Evolutionary conservation across 1,139 yeast genomes (phyloP), one percentile per base, ranked within the genome.

Genomic region (Protomyces arabidopsidicola): DNA sequence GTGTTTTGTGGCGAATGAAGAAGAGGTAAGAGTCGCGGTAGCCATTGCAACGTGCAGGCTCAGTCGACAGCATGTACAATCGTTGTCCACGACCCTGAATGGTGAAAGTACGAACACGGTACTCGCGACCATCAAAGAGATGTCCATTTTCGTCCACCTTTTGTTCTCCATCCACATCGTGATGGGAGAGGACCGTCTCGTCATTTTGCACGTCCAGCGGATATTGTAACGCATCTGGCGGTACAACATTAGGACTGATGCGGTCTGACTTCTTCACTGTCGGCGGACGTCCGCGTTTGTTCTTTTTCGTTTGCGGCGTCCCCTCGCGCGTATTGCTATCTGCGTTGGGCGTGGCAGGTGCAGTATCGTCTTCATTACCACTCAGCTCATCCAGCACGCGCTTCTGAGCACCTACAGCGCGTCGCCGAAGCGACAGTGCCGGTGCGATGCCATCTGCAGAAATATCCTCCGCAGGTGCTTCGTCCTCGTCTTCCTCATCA

Each of bases 31-130:
- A 90, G 73, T 93, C 98, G 70, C 98, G 81, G 76, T 90, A 90
- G 2, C 98, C 98, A 69, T 91, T 90, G 71, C 91, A 84, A 69
- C 98, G 81, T 0, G 98, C 98, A 1, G 97, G 97, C 72, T 91
- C 98, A 0, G 98, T 91, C 1, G 97, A 88, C 55, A 93, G 82
- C 96, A 93, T 90, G 74, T 84, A 93, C 65, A 86, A 79, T 67
- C 85, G 80, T 48, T 84, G 82, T 2, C 96, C 97, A 65, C 86
- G 82, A 3, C 88, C 90, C 53, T 81, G 75, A 10, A 91, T 82
- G 3, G 89, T 88, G 75, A 93, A 93, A 0, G 95, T 85, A 67
- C 91, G 85, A 67, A 90, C 87, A 66, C 93, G 80, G 76, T 82
- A 93, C 70, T 84, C 82, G 69, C 98, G 81, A n/a, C 84, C 95